phyloP scores from a whole-genome alignment of 2,329 filamentous ascomycete genomes.

The Colletotrichum horii region DNA sequence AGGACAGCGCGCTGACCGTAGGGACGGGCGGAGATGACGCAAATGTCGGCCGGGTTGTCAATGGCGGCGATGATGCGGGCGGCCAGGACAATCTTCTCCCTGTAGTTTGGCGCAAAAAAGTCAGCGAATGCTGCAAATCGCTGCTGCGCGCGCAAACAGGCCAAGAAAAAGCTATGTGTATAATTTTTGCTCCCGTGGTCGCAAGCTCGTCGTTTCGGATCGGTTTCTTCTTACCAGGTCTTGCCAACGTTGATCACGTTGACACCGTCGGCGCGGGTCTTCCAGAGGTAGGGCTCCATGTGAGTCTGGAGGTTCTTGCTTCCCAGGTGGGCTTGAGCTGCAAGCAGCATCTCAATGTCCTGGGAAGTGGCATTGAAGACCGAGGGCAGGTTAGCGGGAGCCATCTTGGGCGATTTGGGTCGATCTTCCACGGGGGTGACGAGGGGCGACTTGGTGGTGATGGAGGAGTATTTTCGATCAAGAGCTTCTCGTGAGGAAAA shows the following conservation, averaged over 20 bases:
- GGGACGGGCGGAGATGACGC: constrained; percentile 98
- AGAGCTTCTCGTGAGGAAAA: constrained; percentile 10
- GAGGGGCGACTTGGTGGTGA: constrained; percentile 27
- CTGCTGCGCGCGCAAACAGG: not conserved
- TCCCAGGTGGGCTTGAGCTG: constrained; percentile 94
- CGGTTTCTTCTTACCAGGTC: constrained; percentile 80
- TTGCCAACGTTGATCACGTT: constrained; percentile 99
- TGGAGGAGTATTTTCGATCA: constrained; percentile 13
- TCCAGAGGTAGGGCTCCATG: constrained; percentile 99
- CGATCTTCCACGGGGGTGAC: constrained; percentile 22
- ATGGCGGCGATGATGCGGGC: constrained; percentile 98
- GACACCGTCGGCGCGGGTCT: constrained; percentile 97
- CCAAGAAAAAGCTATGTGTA: not conserved
- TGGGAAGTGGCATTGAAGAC: constrained; percentile 96
- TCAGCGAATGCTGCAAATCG: not conserved
- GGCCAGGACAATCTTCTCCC: constrained; percentile 99
- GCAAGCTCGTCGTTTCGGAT: not conserved
- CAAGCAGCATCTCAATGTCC: constrained; percentile 99
- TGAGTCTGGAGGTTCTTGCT: constrained; percentile 99
- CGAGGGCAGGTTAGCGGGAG: constrained; percentile 90
- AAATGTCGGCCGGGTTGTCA: constrained; percentile 99
- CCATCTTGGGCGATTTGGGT: constrained; percentile 70
- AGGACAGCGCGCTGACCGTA: constrained; percentile 99
- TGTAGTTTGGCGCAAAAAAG: constrained; percentile 39
- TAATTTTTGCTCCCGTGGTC: not conserved